Evolutionary conservation across 495 filamentous ascomycete species (phyloP).

Genomic region (Lichina pygmaea): DNA sequence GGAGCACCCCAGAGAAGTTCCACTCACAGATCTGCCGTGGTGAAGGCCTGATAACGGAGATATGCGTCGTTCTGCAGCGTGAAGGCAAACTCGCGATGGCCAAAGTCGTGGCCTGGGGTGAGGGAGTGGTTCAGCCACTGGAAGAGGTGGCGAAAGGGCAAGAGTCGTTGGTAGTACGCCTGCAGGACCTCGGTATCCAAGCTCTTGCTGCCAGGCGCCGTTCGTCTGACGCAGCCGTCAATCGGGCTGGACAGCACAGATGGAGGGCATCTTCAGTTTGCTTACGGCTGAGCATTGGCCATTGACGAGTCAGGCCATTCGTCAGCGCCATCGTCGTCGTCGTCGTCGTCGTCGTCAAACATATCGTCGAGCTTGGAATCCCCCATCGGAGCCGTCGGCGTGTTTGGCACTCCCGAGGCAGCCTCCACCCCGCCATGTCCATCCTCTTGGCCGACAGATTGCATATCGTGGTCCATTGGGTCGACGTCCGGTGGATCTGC

Average conservation of each 20-base stretch:
- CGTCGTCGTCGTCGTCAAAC: conserved; percentile 56
- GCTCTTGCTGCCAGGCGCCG: conserved; percentile 10
- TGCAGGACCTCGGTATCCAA: conserved; percentile 65
- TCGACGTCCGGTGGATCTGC: no score
- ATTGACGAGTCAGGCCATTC: conserved; percentile 16
- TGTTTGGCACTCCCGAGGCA: no score
- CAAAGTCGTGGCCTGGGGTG: conserved; percentile 62
- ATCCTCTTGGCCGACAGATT: no score
- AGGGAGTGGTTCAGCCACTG: conserved; percentile 95
- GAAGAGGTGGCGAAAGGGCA: conserved; percentile 85
- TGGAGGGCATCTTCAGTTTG: not conserved
- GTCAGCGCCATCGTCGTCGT: conserved; percentile 32
- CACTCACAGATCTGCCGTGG: conserved; percentile 55
- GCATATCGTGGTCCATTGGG: no score
- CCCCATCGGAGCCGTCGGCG: no score
- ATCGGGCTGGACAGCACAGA: not conserved
- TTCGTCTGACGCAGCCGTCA: conserved; percentile 6
- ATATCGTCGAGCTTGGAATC: conserved; percentile 33
- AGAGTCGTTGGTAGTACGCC: conserved; percentile 83
- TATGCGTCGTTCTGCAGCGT: conserved; percentile 75
- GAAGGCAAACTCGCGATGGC: conserved; percentile 83
- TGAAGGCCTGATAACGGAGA: conserved; percentile 75
- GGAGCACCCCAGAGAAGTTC: not conserved
- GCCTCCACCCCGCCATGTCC: no score
- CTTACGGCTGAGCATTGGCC: conserved; percentile 14